Conservation (phyloP, 257 asterid species). For the Perilla frutescens region DNA sequence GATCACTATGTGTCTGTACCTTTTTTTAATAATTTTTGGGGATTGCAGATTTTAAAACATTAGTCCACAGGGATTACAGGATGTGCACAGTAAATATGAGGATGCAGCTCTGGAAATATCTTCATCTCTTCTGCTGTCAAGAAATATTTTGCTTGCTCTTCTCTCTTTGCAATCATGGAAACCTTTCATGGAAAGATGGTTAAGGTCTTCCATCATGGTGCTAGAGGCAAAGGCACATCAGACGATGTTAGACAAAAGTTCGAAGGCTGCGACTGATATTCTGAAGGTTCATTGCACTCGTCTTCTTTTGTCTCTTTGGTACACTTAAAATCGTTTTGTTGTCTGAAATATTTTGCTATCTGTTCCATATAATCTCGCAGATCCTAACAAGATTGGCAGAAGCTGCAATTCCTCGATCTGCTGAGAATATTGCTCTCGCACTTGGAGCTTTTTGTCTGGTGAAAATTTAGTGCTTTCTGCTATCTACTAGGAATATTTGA, state of each 20-base stretch:
- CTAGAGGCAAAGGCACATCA: constrained; percentile 64
- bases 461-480: constrained; percentile 24
- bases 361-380: constrained; percentile 48
- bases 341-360: constrained; percentile 26
- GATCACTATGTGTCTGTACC: constrained; percentile 33
- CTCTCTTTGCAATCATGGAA: constrained; percentile 94
- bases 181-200: constrained; percentile 93
- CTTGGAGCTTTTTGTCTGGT: constrained; percentile 92
- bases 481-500: constrained; percentile 7
- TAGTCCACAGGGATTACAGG: constrained; percentile 57
- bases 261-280: constrained; percentile 76
- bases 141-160: constrained; percentile 82
- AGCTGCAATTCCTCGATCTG: constrained; percentile 77
- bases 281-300: constrained; percentile 63
- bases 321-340: constrained; percentile 14
- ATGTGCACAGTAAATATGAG: constrained; percentile 67
- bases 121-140: constrained; percentile 78
- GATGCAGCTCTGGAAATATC: constrained; percentile 71
- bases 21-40: constrained; percentile 21
- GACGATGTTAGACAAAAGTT: constrained; percentile 60
- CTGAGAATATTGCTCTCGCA: constrained; percentile 90
- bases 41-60: constrained; percentile 33
- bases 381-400: constrained; percentile 63
- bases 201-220: constrained; percentile 68
- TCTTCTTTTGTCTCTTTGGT: constrained; percentile 26